Base-by-base conservation (phyloP, 2,329 filamentous ascomycete species). In the Emydomyces testavorans region DNA sequence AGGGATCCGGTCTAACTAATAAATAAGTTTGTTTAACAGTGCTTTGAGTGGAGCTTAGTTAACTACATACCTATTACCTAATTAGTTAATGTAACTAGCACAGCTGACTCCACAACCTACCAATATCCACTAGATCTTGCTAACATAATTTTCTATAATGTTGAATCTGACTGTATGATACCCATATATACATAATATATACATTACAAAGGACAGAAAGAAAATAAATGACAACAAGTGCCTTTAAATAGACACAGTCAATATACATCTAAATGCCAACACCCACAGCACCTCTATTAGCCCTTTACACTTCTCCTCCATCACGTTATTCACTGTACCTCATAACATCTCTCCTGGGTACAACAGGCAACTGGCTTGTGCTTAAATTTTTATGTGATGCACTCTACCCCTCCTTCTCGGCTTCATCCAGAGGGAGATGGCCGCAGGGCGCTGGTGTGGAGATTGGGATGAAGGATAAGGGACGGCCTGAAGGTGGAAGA, bases 321-420 rank as follows among this genome's bases (percentile, higher is more conserved):
- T 59, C 62, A 16, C 52, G 57, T 35, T 60, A 62, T 20, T 68
- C 67, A 6, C 60, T 71, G 41, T 69, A 63, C 7, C 52, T 71
- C 21, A 54, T 71, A 24, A 69, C 68, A 15, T 69, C 67, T 8
- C 65, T 71, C 1, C 60, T 72, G 23, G 63, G 62, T n/a, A 67
- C 69, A 38, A 70, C 71, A 65, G 59, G 73, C 16, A 77, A 75
- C 56, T 81, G 78, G 78, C 66, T 80, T 18, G 59, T 73, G 0
- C 56, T 76, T 8, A 68, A 76, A 28, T 73, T 72, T 48, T 59
- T 77, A 21, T 69, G 71, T 60, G 67, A 68, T 41, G 67, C 71
- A 13, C 59, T 79, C 29, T 59, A 36, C 46, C 50, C 41, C 10
- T 18, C 40, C 24, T 44, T 29, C 23, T 21, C 21, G 34, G 20